Base-by-base conservation (phyloP, 2,329 filamentous ascomycete genomes). In the Xylaria sp. region DNA sequence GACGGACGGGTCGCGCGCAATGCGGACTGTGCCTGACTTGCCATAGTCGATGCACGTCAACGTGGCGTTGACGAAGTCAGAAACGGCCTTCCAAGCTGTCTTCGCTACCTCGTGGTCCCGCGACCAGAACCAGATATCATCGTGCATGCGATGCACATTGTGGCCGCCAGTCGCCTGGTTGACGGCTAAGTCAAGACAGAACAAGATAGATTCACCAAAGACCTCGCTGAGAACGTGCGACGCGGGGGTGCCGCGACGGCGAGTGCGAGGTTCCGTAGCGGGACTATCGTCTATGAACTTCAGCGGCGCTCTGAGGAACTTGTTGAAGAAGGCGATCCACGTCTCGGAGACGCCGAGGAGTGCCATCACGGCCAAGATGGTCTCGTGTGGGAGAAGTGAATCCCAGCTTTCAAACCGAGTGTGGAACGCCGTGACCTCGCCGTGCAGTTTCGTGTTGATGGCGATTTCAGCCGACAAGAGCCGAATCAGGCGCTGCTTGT, bases 121-220 rank as follows among this genome's bases (percentile, higher is more conserved):
- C 71, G 82, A 73, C 88, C 89, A 91, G 74, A 91, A 88, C 89
- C 89, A 91, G 60, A 91, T 82, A 70, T 91, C 88, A 69, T 91
- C 89, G 60, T 90, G 85, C 43, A 90, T 80, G 13, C 90, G 86
- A 75, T 89, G 89, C 12, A 91, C 77, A n/a, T 83, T 80, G 1
- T 80, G 79, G 0, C 88, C 88, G 6, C 78, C 72, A 0, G 89
- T 88, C 1, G 80, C 78, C 66, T 86, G 84, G 65, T 90, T 91
- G 63, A 91, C 83, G 0, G 88, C 83, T 72, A 88, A 89, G 73
- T 91, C 90, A 71, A 91, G 84, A 67, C 86, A 89, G 73, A 91
- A 91, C 0, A 92, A 78, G 0, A 89, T 79, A 0, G 82, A 78
- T 74, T 92, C 90, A 0, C 87, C 86, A 62, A 91, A 85, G 9